These are phyloP conservation scores for Coniophora puteana DNA, from an alignment of 1,284 basidiomycete species.

Conservation along the genomic window DNA sequence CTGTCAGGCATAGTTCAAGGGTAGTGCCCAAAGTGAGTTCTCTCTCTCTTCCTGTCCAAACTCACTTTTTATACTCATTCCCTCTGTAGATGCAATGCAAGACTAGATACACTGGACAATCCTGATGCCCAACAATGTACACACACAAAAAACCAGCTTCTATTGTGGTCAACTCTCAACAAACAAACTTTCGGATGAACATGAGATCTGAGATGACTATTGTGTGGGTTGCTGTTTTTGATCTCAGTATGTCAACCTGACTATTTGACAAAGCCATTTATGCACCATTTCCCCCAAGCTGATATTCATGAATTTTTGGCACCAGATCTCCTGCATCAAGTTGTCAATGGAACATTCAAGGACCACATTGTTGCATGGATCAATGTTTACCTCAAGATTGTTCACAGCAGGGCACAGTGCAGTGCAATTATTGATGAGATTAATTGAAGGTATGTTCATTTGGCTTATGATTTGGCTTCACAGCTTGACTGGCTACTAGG, in stretches of 20 bases:
- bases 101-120: background rate
- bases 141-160: background rate
- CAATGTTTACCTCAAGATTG: background rate
- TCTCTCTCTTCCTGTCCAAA: background rate
- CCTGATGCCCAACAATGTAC: background rate
- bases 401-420: background rate
- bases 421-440: background rate
- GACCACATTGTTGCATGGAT: background rate
- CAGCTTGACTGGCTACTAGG: background rate
- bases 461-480: background rate
- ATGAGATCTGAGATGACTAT: background rate
- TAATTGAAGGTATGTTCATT: background rate
- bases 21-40: slow-evolving; percentile 14
- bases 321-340: too few species aligned
- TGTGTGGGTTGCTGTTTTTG: background rate
- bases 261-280: slow-evolving; percentile 1
- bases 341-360: too few species aligned
- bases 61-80: background rate
- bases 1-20: slow-evolving; percentile 11
- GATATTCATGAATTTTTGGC: slow-evolving; percentile 7
- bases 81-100: background rate
- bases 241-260: background rate
- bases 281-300: slow-evolving; percentile 1
- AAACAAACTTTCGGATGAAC: background rate
- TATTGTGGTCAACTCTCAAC: background rate